These are phyloP conservation scores for Rutstroemia sp. DNA, from an alignment of 2,329 filamentous ascomycete species.

Conservation along the genomic window DNA sequence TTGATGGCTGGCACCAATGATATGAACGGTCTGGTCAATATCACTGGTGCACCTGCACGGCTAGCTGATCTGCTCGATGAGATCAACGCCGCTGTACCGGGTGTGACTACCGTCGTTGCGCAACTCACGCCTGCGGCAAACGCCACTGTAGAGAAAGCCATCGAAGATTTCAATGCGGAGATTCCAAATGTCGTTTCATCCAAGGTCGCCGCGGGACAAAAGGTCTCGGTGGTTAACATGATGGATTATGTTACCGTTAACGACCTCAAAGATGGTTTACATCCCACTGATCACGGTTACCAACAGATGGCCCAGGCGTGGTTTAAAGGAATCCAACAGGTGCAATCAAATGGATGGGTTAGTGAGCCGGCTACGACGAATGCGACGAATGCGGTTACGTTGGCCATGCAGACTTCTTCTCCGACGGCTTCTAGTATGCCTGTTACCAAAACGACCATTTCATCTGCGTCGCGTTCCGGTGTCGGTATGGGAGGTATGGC, in stretches of 20 bases:
- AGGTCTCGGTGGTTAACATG: slow-evolving; percentile 13
- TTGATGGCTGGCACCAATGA: slow-evolving; percentile 32
- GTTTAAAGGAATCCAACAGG: slow-evolving; percentile 10
- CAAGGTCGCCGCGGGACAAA: slow-evolving; percentile 5
- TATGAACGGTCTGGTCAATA: slow-evolving; percentile 20
- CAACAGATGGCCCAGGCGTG: slow-evolving; percentile 14
- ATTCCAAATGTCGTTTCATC: slow-evolving; percentile 13
- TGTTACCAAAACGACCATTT: not conserved
- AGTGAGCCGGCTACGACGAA: not conserved
- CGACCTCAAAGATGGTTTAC: slow-evolving; percentile 14
- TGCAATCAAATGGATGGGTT: slow-evolving; percentile 4
- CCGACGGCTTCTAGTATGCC: not conserved
- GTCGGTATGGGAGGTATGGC: too few species aligned
- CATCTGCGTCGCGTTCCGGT: not conserved
- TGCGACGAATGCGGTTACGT: not conserved
- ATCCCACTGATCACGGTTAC: slow-evolving; percentile 19
- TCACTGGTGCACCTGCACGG: slow-evolving; percentile 27
- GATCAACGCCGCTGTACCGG: slow-evolving; percentile 25
- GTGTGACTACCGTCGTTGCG: slow-evolving; percentile 32
- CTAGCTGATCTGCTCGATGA: slow-evolving; percentile 30
- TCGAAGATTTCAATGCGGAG: slow-evolving; percentile 13
- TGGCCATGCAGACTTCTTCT: not conserved
- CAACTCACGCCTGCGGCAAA: slow-evolving; percentile 26
- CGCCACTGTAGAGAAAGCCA: not conserved
- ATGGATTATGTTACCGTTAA: slow-evolving; percentile 5